phyloP scores from a whole-genome alignment of 208 protist species.

The Endotrypanum monterogeii region DNA sequence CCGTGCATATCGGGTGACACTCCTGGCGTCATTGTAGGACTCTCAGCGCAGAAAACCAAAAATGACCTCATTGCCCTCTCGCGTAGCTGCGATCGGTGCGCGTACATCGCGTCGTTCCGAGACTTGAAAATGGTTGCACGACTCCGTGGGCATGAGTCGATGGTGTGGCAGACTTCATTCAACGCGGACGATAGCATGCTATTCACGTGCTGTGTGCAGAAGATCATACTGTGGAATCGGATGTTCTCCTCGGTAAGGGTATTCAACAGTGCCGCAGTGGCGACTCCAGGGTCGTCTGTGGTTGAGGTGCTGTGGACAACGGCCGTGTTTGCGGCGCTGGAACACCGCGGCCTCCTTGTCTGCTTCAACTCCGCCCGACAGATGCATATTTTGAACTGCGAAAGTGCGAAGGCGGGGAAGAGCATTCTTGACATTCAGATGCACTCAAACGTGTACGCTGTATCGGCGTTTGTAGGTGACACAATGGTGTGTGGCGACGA shows the following conservation, averaged over 20 bases:
- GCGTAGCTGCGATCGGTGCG: slow-evolving; percentile 45
- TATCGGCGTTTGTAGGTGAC: slow-evolving; percentile 32
- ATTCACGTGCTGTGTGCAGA: slow-evolving; percentile 57
- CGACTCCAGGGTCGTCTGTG: neutral
- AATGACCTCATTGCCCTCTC: slow-evolving; percentile 51
- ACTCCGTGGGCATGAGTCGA: slow-evolving; percentile 47
- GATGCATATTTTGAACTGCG: slow-evolving; percentile 42
- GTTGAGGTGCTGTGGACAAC: slow-evolving; percentile 48
- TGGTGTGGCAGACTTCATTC: slow-evolving; percentile 58
- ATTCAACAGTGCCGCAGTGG: slow-evolving; percentile 24
- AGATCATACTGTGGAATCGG: slow-evolving; percentile 53
- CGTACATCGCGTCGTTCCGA: slow-evolving; percentile 41
- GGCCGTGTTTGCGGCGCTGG: slow-evolving; percentile 35
- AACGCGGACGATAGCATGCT: slow-evolving; percentile 44
- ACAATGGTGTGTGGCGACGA: slow-evolving; percentile 58
- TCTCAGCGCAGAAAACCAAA: slow-evolving; percentile 51
- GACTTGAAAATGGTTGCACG: slow-evolving; percentile 26
- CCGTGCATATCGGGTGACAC: slow-evolving; percentile 18
- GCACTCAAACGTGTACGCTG: slow-evolving; percentile 41
- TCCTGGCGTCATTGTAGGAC: slow-evolving; percentile 47
- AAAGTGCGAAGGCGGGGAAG: slow-evolving; percentile 17
- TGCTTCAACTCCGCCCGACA: slow-evolving; percentile 40
- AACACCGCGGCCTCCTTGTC: slow-evolving; percentile 39
- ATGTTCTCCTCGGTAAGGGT: slow-evolving; percentile 24
- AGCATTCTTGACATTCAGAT: slow-evolving; percentile 51